Base-by-base conservation (phyloP, 2,329 filamentous ascomycete genomes). In the Aspergillus vadensis region DNA sequence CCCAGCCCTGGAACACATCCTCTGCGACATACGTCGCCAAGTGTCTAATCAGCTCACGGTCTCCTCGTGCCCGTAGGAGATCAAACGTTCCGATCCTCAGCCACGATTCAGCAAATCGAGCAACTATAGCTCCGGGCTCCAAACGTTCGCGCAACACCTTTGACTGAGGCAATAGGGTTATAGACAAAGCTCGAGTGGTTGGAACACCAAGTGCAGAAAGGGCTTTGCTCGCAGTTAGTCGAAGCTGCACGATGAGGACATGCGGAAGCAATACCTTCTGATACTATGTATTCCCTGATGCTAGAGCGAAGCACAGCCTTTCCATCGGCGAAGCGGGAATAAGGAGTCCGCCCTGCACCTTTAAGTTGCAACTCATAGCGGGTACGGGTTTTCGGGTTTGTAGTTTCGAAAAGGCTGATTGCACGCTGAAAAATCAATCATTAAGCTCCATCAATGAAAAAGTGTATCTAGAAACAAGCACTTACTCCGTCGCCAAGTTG, bases 71-170 rank as follows among this genome's bases (percentile, higher is more conserved):
- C 41, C 92, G 87, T 8, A 93, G 83, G n/a, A 99, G 84, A 70
- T 99, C 96, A 72, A 99, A 99, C 19, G 90, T 98, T n/a, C 95
- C 95, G 54, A 99, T 87, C 23, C 95, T 85, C 49, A 99, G 77
- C 95, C 95, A 99, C 17, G 86, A 89, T 74, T 97, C 88, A 0
- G 95, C 95, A 71, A 97, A 97, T 10, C 95, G 87, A 27, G 91
- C 85, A 12, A 99, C 95, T 62, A 99, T 95, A 9, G 95, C 95
- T 14, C 92, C 94, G 0, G 94, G 92, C 75, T 99, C 95, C 2
- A 90, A 77, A 4, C 85, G 86, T 79, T 99, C 95, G 58, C 95
- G 85, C 36, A 87, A 74, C 0, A 97, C 93, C 63, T 84, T 87
- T 30, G 85, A 83, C 55, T 91, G 82, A 0, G 91, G 91, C 14